A percentile compares a stretch with the other conserved stretches of the same genome.
Evolutionary conservation across 1,284 basidiomycete species (phyloP).

Genomic region (Bondarzewia mesenterica): DNA sequence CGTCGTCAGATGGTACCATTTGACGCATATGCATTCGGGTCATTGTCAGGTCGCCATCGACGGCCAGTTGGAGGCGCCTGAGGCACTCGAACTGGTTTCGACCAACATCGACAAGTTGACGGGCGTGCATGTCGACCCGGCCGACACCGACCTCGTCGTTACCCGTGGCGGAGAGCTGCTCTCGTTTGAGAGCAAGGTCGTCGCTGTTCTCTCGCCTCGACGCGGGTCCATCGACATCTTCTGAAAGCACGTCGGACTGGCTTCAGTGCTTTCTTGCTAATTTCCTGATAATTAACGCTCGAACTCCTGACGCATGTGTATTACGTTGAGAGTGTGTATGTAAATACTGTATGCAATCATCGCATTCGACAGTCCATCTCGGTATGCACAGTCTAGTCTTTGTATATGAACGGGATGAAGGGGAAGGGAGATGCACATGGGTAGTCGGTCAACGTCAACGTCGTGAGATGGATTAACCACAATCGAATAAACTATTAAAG

Average conservation of each 20-base stretch:
- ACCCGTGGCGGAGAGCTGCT: slow-evolving; percentile 51
- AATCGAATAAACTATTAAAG: not conserved
- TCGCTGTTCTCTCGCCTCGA: slow-evolving; percentile 41
- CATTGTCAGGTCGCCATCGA: slow-evolving; percentile 31
- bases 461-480: not conserved
- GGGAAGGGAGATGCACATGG: no score
- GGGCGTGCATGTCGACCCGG: slow-evolving; percentile 32
- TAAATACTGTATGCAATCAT: no score
- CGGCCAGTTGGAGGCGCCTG: slow-evolving; percentile 24
- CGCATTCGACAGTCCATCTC: no score
- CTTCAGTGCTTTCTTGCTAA: no score
- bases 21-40: slow-evolving; percentile 3
- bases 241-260: not conserved
- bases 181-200: slow-evolving; percentile 48
- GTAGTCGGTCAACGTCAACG: not conserved
- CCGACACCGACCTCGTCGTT: slow-evolving; percentile 49
- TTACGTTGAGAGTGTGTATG: no score
- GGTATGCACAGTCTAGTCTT: no score
- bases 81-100: slow-evolving; percentile 50
- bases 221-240: slow-evolving; percentile 37
- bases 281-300: no score
- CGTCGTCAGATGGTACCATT: not conserved
- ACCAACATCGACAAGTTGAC: slow-evolving; percentile 60
- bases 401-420: no score
- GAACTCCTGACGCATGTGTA: no score